Evolutionary conservation across 2,329 filamentous ascomycete species (phyloP), one percentile per base, ranked within the genome.

Genomic region (Sphaerulina vaccinii): DNA sequence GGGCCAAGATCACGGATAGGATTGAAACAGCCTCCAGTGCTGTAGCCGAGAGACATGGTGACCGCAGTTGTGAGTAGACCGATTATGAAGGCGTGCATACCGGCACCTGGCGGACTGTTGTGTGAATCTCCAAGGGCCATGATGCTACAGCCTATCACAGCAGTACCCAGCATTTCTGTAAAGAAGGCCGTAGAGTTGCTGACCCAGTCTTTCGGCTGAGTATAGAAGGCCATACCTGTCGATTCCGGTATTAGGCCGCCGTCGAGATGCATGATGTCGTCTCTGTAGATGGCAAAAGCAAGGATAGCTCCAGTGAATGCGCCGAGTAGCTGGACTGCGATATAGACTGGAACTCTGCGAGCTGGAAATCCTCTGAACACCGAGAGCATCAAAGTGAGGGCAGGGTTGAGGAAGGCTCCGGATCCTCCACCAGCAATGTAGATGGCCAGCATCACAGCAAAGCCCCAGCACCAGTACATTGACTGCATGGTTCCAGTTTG

Each of bases 281-380:
- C 70, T 15, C 68, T 62, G 60, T 72, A 76, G 19, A 77, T 58
- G 2, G 70, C 71, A 50, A 73, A 76, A 0, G 78, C 73, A 22
- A 78, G 66, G 18, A 79, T 60, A 10, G 65, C 67, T 1, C 79
- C 80, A 22, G 71, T 64, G 45, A 82, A 76, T 1, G 78, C 79
- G 1, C 75, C 79, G 0, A 82, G 59, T 43, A 81, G 68, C 57
- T 83, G 79, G 13, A 79, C 76, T 1, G 72, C 54, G 7, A 79
- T 71, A 56, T 81, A 83, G 3, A 74, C 66, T 1, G 76, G 69
- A 3, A 79, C 71, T 62, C 79, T 75, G 4, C 71, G 65, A 46
- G 76, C 73, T 0, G 79, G 79, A 36, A 83, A 80, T 0, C 77
- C 77, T 33, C 78, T 74, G 60, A 73, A 79, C n/a, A 67, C 49